Base-by-base conservation (phyloP, 129 eudicot genomes). In the Solidago caesia region DNA sequence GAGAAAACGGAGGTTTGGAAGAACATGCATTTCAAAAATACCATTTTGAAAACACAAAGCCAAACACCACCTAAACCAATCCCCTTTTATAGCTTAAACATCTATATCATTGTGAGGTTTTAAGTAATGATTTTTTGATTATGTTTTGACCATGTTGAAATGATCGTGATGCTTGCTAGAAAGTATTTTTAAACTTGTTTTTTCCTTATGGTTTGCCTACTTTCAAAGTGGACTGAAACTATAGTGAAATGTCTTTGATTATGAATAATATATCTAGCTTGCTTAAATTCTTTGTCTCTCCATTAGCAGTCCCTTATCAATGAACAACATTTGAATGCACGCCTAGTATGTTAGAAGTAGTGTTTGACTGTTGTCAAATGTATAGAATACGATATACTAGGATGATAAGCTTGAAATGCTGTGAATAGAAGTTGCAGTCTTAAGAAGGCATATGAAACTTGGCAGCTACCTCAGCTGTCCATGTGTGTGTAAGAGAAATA, bases 161-260 rank as follows among this genome's bases (percentile, higher is more conserved):
- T 74, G 16, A 57, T n/a, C 44, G 49, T 67, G 64, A 64, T 64
- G 66, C 39, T 48, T 74, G 70, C 29, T 63, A 14, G 51, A 48
- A 46, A 33, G 62, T 60, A 46, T 44, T 21, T 44, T 14, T 6
- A 74, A 47, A 3, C 21, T 0, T 12, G 45, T 62, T n/a, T 7
- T n/a, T 5, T 48, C 60, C 2, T 73, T 39, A 44, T 73, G 2
- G n/a, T 73, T 59, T 29, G 11, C 44, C 12, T 56, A 25, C 58
- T 72, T 57, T 42, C 77, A 68, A 44, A 64, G 79, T 64, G 44
- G 62, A 74, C 7, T 15, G 33, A 61, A 49, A 47, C 58, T 46
- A 47, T 1, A 60, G 65, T 55, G 65, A 33, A 33, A 33, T 33
- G 39, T 33, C 39, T 33, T 33, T 33, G 3, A 33, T 33, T 33